Base-by-base conservation (phyloP, 176 grass and related monocot genomes). In the Aechmea fasciata region DNA sequence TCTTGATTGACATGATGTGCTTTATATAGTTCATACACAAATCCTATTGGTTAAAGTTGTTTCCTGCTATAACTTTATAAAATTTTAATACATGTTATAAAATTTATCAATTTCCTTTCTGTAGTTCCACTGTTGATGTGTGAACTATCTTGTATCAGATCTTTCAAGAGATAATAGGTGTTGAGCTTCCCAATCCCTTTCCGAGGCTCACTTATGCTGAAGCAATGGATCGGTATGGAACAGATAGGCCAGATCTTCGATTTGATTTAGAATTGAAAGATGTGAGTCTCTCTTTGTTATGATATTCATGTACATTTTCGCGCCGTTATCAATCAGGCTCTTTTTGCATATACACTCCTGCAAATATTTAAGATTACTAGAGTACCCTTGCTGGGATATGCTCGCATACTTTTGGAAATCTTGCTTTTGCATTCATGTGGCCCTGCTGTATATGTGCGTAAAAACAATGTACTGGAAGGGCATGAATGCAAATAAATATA, bases 171-270 rank as follows among this genome's bases (percentile, higher is more conserved):
- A 75, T 93, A 64, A 76, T 78, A 57, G 82, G 80, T 80, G 76
- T 99, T 65, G 76, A 99, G 68, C 67, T 99, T 63, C 89, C 94
- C 64, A 93, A 93, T 50, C 82, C 80, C 68, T 99, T 99, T 68
- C 89, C 87, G 70, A 87, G 87, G 71, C 49, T 99, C 72, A 99
- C 87, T 2, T 99, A 93, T 85, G 28, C 70, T 3, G 89, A 99
- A 52, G 89, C 94, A 66, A 90, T 99, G 84, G 82, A 73, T 51
- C 89, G 84, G 52, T 99, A 93, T 68, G 89, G 94, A 25, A 93
- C 94, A 67, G 94, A 99, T 57, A 88, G 89, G 52, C 94, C 94
- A 65, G 94, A 99, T 61, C 94, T 99, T 81, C 89, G 94, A 3
- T 99, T 99, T 52, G 78, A 77, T 50, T 85, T 88, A 73, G 84